A percentile compares a stretch with the other conserved stretches of the same genome.
phyloP scores from a whole-genome alignment of 1,139 yeast genomes.

The Yamadazyma dushanensis region DNA sequence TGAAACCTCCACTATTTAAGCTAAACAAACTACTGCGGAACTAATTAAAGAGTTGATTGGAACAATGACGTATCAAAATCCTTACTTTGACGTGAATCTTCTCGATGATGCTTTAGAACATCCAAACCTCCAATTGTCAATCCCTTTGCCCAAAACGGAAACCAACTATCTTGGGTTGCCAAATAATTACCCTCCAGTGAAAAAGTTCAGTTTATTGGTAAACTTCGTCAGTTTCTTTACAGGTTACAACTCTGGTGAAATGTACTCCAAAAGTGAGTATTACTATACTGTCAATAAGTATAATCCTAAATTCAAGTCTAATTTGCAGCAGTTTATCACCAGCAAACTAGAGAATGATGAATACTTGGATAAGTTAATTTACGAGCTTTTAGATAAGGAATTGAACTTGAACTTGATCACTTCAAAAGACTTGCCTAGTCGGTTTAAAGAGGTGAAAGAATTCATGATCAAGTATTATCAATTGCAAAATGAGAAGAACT shows the following conservation, averaged over 20 bases:
- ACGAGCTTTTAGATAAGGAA: conserved; percentile 40
- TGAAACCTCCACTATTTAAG: background rate
- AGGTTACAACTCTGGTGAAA: conserved; percentile 27
- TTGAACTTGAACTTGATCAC: conserved; percentile 40
- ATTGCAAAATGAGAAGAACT: conserved; percentile 35
- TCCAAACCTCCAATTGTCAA: conserved; percentile 36
- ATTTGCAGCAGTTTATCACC: conserved; percentile 33
- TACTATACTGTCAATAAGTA: conserved; percentile 36
- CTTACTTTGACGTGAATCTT: conserved; percentile 36
- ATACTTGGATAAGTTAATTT: conserved; percentile 39
- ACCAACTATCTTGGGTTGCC: conserved; percentile 22
- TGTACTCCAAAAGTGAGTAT: conserved; percentile 38
- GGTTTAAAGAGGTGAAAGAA: conserved; percentile 39
- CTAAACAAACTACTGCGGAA: background rate
- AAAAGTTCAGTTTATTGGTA: conserved; percentile 31
- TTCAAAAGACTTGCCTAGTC: conserved; percentile 31
- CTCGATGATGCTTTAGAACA: conserved; percentile 33
- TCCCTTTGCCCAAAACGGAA: conserved; percentile 44
- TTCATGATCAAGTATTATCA: conserved; percentile 43
- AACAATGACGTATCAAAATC: conserved; percentile 6
- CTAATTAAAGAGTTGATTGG: background rate
- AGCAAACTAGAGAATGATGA: conserved; percentile 34
- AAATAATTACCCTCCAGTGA: conserved; percentile 27
- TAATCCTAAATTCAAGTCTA: conserved; percentile 28
- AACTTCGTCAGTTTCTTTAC: conserved; percentile 35